Evolutionary conservation across 768 basidiomycete species (phyloP).

Genomic region (Mycena maculata): DNA sequence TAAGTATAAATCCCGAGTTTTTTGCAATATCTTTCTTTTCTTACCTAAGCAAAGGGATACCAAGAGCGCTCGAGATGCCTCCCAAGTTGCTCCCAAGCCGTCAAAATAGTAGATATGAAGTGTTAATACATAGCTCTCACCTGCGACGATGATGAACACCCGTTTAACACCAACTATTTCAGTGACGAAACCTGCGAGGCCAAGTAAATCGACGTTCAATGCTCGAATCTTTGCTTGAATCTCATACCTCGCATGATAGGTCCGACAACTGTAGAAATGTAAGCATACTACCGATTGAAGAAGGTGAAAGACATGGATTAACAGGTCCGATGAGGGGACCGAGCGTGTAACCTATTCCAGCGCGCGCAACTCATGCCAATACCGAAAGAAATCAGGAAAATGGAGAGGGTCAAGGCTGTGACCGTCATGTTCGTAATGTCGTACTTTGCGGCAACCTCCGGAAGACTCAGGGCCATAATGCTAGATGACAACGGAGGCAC

Average conservation of each 20-base stretch:
- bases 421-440: slow-evolving; percentile 63
- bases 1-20: not conserved
- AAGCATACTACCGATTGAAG: slow-evolving; percentile 27
- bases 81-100: slow-evolving; percentile 44
- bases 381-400: slow-evolving; percentile 74
- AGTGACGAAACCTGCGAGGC: slow-evolving; percentile 56
- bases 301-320: not conserved
- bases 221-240: not conserved
- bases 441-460: slow-evolving; percentile 63
- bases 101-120: slow-evolving; percentile 10
- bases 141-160: slow-evolving; percentile 59
- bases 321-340: slow-evolving; percentile 61
- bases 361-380: slow-evolving; percentile 44
- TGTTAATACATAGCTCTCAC: not conserved
- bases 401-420: slow-evolving; percentile 66
- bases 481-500: slow-evolving; percentile 50
- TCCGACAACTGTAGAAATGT: slow-evolving; percentile 49
- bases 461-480: slow-evolving; percentile 76
- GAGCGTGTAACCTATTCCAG: slow-evolving; percentile 48
- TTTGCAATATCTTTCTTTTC: not conserved
- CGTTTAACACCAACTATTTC: slow-evolving; percentile 63
- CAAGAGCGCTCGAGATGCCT: slow-evolving; percentile 50
- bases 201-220: not conserved
- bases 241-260: slow-evolving; percentile 55
- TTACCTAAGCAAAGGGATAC: slow-evolving; percentile 54